Evolutionary conservation across 1,139 yeast genomes (phyloP).

Genomic region (Lodderomyces elongisporus): DNA sequence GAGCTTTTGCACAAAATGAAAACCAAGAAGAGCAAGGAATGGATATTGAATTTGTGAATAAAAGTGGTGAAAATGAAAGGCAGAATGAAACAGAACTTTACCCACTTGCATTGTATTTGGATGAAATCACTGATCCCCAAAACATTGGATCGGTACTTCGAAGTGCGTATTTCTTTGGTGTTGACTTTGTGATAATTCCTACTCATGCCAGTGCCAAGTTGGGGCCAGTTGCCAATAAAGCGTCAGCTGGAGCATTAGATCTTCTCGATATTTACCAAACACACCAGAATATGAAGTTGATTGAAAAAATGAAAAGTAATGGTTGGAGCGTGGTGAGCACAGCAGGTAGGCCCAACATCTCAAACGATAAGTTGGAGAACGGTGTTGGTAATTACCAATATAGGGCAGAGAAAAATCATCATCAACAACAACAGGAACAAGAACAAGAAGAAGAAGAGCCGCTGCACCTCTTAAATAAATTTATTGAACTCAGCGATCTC

Average conservation of each 20-base stretch:
- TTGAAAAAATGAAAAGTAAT: constrained; percentile 47
- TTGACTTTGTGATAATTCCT: constrained; percentile 71
- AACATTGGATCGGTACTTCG: constrained; percentile 84
- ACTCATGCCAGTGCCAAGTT: constrained; percentile 68
- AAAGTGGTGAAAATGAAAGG: constrained; percentile 1
- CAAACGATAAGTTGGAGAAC: constrained; percentile 18
- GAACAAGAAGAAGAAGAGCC: constrained; percentile 17
- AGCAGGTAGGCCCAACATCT: constrained; percentile 29
- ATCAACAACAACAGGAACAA: constrained; percentile 18
- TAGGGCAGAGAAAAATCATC: no score
- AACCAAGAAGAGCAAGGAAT: not conserved
- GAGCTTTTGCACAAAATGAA: no score
- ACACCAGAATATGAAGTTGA: constrained; percentile 55
- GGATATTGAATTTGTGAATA: no score
- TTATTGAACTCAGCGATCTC: constrained; percentile 40
- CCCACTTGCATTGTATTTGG: constrained; percentile 75
- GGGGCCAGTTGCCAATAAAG: constrained; percentile 73
- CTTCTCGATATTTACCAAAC: constrained; percentile 57
- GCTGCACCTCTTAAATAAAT: constrained; percentile 25
- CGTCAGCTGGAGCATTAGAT: constrained; percentile 88
- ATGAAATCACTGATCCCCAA: constrained; percentile 85
- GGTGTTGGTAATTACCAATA: no score
- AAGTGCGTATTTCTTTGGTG: constrained; percentile 80
- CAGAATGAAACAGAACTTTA: constrained; percentile 14
- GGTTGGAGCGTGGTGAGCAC: constrained; percentile 80